Evolutionary conservation across 495 filamentous ascomycete genomes (phyloP), one percentile per base, ranked within the genome.

Genomic region (Penicillium salamii): DNA sequence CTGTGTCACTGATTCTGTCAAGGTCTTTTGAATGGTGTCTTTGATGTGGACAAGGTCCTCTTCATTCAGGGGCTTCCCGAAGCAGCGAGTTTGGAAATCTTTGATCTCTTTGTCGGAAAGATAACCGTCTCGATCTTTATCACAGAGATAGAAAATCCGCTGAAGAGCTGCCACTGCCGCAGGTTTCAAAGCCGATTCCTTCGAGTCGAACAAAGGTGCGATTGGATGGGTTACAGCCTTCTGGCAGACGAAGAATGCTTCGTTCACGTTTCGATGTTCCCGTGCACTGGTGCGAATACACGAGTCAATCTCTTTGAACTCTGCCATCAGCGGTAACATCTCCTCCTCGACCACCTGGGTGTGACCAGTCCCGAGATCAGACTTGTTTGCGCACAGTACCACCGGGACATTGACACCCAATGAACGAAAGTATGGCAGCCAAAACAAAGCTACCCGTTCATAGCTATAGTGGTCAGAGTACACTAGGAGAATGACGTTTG

Each of bases 401-500:
- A 98, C 93, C 0, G 93, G 90, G n/a, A 98, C 91, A 65, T 98
- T 98, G 54, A 98, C 93, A 7, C 95, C 95, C 36, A 98, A 80
- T 7, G 90, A 95, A 37, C 93, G 87, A 68, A 98, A 97, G 69
- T 96, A 89, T 20, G 93, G 93, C 73, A 96, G 85, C 93, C 93
- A 98, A 66, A 97, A 98, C 14, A 98, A 71, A 13, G 93, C 93
- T 14, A 98, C 91, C 19, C 93, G 82, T 57, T 97, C 95, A 79
- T 97, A 97, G 77, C 91, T 96, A 67, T 97, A 98, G 63, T 97
- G 91, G 63, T 97, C 95, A 42, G 91, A 90, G 64, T 97, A 98
- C 26, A 97, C 91, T 12, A 98, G 80, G n/a, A 97, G 75, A 46
- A 98, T 97, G 41, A 96, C 92, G 63, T 96, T 97, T 55, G 86